phyloP scores from a whole-genome alignment of 2,329 filamentous ascomycete species.

The Trichoderma sp. region DNA sequence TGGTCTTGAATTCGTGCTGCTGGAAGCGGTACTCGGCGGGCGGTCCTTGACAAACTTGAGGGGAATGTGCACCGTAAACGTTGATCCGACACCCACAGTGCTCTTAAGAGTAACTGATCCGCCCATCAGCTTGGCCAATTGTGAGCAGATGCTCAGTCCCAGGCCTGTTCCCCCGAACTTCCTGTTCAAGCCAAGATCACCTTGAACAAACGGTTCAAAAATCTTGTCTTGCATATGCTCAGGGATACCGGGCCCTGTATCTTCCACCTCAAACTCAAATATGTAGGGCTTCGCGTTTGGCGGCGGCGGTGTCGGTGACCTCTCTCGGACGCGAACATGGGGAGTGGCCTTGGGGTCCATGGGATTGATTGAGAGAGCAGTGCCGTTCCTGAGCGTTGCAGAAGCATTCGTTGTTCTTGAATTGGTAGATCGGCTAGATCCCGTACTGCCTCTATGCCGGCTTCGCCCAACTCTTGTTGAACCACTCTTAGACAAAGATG shows the following conservation, averaged over 20 bases:
- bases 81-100: slow-evolving; percentile 71
- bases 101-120: slow-evolving; percentile 74
- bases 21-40: slow-evolving; percentile 56
- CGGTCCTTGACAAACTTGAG: slow-evolving; percentile 70
- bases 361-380: slow-evolving; percentile 63
- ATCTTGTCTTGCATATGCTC: slow-evolving; percentile 76
- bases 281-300: slow-evolving; percentile 63
- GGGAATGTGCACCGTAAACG: slow-evolving; percentile 81
- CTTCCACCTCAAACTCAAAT: slow-evolving; percentile 87
- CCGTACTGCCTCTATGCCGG: slow-evolving; percentile 50
- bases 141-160: slow-evolving; percentile 85
- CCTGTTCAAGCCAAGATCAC: slow-evolving; percentile 84
- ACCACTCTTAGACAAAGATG: slow-evolving; percentile 52
- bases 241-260: slow-evolving; percentile 85
- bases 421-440: slow-evolving; percentile 52
- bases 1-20: slow-evolving; percentile 53
- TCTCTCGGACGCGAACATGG: slow-evolving; percentile 53
- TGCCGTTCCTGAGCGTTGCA: slow-evolving; percentile 43
- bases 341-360: slow-evolving; percentile 56
- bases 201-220: slow-evolving; percentile 93
- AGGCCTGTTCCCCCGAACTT: slow-evolving; percentile 88
- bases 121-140: slow-evolving; percentile 80
- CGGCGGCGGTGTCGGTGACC: slow-evolving; percentile 62
- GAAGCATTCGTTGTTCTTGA: slow-evolving; percentile 42
- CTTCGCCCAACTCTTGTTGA: slow-evolving; percentile 41